Percentiles rank a stretch among this genome's conserved stretches.
Evolutionary conservation across 306 rosid genomes (phyloP).

Genomic region (Echinosophora koreensis): DNA sequence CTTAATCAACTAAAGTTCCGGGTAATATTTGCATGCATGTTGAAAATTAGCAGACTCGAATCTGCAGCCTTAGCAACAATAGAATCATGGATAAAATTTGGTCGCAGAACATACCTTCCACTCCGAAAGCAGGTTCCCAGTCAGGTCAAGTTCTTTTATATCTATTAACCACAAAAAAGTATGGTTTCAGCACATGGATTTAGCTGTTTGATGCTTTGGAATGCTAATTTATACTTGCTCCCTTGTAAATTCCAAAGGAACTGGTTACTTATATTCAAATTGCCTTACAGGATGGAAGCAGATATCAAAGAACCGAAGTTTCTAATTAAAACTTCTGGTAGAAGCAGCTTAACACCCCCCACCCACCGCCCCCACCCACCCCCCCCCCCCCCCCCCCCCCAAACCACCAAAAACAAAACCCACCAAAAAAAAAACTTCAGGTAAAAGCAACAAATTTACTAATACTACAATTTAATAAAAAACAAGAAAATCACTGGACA

Average conservation of each 20-base stretch:
- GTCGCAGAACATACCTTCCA: slow-evolving; percentile 76
- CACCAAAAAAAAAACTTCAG: slow-evolving; percentile 17
- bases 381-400: too few relatives aligned
- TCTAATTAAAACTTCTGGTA: slow-evolving; percentile 26
- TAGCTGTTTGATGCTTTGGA: background rate
- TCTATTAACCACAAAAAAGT: slow-evolving; percentile 58
- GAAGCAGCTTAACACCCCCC: background rate
- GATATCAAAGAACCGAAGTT: slow-evolving; percentile 31
- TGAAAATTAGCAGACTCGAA: slow-evolving; percentile 23
- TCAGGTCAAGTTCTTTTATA: slow-evolving; percentile 84
- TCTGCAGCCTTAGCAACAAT: slow-evolving; percentile 33
- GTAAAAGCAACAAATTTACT: slow-evolving; percentile 38
- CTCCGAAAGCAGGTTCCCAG: slow-evolving; percentile 87
- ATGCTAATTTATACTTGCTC: background rate
- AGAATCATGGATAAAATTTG: slow-evolving; percentile 35
- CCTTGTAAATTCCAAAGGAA: slow-evolving; percentile 8
- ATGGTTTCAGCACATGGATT: slow-evolving; percentile 31
- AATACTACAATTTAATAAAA: slow-evolving; percentile 5
- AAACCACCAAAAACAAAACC: too few relatives aligned
- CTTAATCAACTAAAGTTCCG: background rate
- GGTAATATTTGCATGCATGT: slow-evolving; percentile 11
- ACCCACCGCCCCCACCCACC: too few relatives aligned
- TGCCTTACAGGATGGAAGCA: slow-evolving; percentile 35
- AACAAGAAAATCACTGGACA: background rate
- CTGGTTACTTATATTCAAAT: slow-evolving; percentile 13